Conservation (phyloP, 108 stramenopile species). For the Nannochloropsis gaditana region DNA sequence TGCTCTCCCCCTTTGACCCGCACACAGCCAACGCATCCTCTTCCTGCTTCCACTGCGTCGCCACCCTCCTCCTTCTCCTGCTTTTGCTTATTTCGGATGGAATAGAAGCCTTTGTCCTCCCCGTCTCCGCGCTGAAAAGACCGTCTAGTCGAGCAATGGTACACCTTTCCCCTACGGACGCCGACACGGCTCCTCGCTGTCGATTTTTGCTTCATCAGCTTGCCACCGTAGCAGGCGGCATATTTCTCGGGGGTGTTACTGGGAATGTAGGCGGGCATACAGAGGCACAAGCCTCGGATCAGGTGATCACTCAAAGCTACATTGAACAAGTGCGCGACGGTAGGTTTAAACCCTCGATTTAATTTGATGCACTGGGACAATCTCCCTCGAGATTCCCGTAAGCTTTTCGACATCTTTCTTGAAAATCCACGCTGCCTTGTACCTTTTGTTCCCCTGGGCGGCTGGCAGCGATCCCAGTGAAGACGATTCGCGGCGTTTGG, state of each 20-base stretch:
- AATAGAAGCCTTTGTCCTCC: background rate
- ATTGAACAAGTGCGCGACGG: conserved; percentile 12
- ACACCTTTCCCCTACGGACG: no score
- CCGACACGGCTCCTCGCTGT: no score
- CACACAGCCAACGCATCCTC: background rate
- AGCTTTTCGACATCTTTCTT: background rate
- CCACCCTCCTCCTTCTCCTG: background rate
- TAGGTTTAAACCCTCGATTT: background rate
- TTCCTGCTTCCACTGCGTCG: background rate
- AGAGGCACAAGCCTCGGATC: background rate
- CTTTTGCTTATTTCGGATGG: background rate
- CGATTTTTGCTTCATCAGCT: no score
- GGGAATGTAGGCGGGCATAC: background rate
- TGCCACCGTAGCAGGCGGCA: background rate
- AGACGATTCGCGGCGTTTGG: background rate
- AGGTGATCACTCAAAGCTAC: background rate
- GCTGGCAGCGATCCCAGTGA: background rate
- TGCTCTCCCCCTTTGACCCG: background rate
- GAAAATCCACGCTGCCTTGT: background rate
- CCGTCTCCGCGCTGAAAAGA: background rate
- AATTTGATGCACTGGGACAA: background rate
- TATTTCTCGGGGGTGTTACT: background rate
- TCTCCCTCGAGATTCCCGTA: background rate
- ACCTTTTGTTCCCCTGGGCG: background rate
- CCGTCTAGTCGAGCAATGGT: no score